phyloP scores from a whole-genome alignment of 495 filamentous ascomycete species.

The Cladorrhinum samala region DNA sequence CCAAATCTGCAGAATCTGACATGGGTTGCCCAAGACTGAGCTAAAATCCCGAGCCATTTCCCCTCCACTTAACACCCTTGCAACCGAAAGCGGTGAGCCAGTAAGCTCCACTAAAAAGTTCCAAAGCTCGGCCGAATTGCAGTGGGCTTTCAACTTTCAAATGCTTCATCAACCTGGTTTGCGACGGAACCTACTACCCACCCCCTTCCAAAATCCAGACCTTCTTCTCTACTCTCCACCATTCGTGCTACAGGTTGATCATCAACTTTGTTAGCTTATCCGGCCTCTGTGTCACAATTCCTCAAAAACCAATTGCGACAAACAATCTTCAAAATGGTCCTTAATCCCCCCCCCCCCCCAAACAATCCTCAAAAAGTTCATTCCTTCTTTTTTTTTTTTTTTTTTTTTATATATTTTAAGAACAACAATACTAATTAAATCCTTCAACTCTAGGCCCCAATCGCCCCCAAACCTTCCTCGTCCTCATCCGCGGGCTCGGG shows the following conservation, averaged over 20 bases:
- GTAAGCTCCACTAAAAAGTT: conserved; percentile 30
- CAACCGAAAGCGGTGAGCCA: conserved; percentile 22
- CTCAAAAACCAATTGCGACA: not conserved
- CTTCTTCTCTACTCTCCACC: too few species aligned
- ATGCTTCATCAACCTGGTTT: too few species aligned
- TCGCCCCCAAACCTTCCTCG: conserved; percentile 18
- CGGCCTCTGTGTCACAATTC: too few species aligned
- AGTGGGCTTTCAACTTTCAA: too few species aligned
- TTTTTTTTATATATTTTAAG: too few species aligned
- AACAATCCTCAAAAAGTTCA: too few species aligned
- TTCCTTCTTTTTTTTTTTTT: too few species aligned
- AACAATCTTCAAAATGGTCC: conserved; percentile 13
- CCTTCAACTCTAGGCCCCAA: conserved; percentile 22
- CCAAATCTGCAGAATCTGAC: conserved; percentile 1
- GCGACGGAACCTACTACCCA: too few species aligned
- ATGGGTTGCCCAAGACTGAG: too few species aligned
- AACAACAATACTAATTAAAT: conserved; percentile 5
- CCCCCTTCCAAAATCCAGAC: not conserved
- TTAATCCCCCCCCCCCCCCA: not conserved
- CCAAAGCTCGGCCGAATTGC: not conserved
- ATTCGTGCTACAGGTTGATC: too few species aligned
- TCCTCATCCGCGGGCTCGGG: too few species aligned
- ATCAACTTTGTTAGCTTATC: too few species aligned
- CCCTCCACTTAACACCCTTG: not conserved
- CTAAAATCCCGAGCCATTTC: not conserved